Base-by-base conservation (phyloP, 78 protist genomes). In the Capsaspora owczarzaki region DNA sequence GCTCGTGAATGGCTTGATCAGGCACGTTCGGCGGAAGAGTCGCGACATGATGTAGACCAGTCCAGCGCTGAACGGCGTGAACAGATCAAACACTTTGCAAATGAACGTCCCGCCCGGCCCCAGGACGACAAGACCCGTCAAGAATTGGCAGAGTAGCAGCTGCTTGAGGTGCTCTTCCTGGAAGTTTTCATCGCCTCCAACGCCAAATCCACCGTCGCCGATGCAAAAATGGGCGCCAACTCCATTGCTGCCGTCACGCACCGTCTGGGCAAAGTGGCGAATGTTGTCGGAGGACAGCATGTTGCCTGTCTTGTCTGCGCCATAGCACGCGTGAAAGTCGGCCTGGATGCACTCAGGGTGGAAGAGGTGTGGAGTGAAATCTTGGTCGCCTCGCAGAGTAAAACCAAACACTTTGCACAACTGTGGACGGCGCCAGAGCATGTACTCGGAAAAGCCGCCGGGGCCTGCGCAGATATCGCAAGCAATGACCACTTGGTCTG, bases 361-460 rank as follows among this genome's bases (percentile, higher is more conserved):
- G n/a, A n/a, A n/a, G n/a, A n/a, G n/a, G n/a, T n/a, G n/a, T n/a
- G n/a, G n/a, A n/a, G n/a, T n/a, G n/a, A n/a, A n/a, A n/a, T n/a
- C n/a, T n/a, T n/a, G n/a, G n/a, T n/a, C n/a, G n/a, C n/a, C n/a
- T n/a, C n/a, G n/a, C n/a, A n/a, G n/a, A n/a, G n/a, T n/a, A n/a
- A n/a, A n/a, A n/a, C n/a, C n/a, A n/a, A n/a, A n/a, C n/a, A n/a
- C n/a, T n/a, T n/a, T n/a, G n/a, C n/a, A n/a, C n/a, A n/a, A n/a
- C n/a, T n/a, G n/a, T n/a, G n/a, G n/a, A n/a, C n/a, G n/a, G 20
- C 66, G 66, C 92, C 93, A 94, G 70, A 63, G 61, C 41, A 88
- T 37, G 79, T 91, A 94, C 81, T 87, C 97, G 8, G 91, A 87
- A 74, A 94, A 94, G 19, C 97, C 97, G 20, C 97, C 97, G 14